Conservation (phyloP, 441 rosid genomes). For the Brassica hybrid region DNA sequence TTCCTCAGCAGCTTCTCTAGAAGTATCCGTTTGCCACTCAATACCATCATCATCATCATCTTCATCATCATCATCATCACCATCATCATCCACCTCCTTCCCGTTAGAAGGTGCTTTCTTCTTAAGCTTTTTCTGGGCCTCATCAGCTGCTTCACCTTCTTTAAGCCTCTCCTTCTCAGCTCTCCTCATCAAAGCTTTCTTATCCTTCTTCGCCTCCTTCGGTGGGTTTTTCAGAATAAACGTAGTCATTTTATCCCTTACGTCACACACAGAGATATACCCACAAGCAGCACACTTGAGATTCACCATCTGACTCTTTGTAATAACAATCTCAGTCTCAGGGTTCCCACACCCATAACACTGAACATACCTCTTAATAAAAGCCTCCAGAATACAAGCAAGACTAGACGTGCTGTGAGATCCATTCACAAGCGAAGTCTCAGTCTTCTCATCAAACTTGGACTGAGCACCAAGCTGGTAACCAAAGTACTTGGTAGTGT, state of each 20-base stretch:
- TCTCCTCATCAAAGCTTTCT: too few relatives aligned
- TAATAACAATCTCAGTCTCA: slow-evolving; percentile 58
- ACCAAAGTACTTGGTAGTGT: slow-evolving; percentile 88
- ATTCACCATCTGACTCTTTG: slow-evolving; percentile 78
- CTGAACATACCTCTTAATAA: slow-evolving; percentile 42
- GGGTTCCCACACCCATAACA: slow-evolving; percentile 64
- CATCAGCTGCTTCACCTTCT: too few relatives aligned
- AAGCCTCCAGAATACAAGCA: slow-evolving; percentile 77
- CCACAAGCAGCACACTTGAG: slow-evolving; percentile 94
- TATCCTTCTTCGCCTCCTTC: slow-evolving; percentile 55
- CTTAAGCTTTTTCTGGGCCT: too few relatives aligned
- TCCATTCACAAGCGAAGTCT: slow-evolving; percentile 86
- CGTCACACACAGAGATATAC: slow-evolving; percentile 81
- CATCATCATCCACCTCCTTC: slow-evolving; percentile 7
- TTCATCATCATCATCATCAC: too few relatives aligned
- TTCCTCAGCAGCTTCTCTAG: slow-evolving; percentile 75
- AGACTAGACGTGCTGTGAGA: slow-evolving; percentile 80
- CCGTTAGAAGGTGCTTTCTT: too few relatives aligned
- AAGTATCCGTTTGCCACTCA: slow-evolving; percentile 90
- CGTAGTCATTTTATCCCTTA: slow-evolving; percentile 86
- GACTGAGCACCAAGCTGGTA: slow-evolving; percentile 97
- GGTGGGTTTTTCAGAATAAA: slow-evolving; percentile 87
- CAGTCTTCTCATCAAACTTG: slow-evolving; percentile 85
- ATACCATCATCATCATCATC: slow-evolving; percentile 63
- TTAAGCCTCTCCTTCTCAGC: too few relatives aligned